Evolutionary conservation across 345 rosid species (phyloP).

Genomic region (Corchorus olitorius): DNA sequence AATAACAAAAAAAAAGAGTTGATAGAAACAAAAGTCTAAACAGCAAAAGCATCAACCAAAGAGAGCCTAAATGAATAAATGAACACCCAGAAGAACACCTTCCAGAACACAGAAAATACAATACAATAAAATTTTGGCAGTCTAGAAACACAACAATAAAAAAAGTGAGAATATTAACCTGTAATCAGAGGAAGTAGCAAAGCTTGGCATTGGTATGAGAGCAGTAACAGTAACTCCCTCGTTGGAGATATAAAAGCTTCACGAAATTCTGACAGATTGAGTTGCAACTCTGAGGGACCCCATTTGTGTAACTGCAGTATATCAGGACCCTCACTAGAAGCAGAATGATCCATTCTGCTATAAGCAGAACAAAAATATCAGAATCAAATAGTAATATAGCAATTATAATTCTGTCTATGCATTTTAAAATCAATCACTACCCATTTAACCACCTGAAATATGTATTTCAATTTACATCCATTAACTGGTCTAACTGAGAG

Average conservation of each 20-base stretch:
- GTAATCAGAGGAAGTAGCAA: slow-evolving; percentile 67
- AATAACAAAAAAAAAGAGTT: no score
- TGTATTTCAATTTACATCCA: neutral
- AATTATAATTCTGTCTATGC: slow-evolving; percentile 8
- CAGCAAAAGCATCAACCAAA: no score
- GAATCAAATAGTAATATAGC: neutral
- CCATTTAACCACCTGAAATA: neutral
- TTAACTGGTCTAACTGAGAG: neutral
- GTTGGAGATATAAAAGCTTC: slow-evolving; percentile 94
- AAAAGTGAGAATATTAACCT: slow-evolving; percentile 42
- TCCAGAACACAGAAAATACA: neutral
- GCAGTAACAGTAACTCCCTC: slow-evolving; percentile 63
- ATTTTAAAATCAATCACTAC: neutral
- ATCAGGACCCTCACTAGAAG: slow-evolving; percentile 50
- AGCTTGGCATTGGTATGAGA: slow-evolving; percentile 71
- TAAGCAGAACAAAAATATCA: slow-evolving; percentile 22
- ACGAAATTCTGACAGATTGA: slow-evolving; percentile 73
- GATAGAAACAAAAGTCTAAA: neutral
- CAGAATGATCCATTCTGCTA: slow-evolving; percentile 55
- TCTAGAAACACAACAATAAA: slow-evolving; percentile 1
- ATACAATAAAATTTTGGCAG: slow-evolving; percentile 14
- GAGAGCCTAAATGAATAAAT: neutral
- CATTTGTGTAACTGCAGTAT: slow-evolving; percentile 82
- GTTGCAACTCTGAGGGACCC: slow-evolving; percentile 56
- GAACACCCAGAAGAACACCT: neutral